Base-by-base conservation (phyloP, 2,329 filamentous ascomycete genomes). In the Aphanoascus verrucosus region DNA sequence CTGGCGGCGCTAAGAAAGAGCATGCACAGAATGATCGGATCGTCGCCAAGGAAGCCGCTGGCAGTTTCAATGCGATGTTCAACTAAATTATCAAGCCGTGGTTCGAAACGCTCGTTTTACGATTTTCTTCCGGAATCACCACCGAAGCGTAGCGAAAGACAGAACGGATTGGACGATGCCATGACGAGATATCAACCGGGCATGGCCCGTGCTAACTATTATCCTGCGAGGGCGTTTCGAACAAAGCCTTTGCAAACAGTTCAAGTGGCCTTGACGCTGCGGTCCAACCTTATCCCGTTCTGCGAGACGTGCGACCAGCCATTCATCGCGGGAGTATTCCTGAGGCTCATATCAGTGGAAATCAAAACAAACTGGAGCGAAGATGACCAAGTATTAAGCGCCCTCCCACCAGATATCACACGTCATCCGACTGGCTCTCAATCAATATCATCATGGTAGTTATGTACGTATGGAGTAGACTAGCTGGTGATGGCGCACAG, bases 321-420 rank as follows among this genome's bases (percentile, higher is more conserved):
- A 37, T 20, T 31, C 28, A 19, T 35, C n/a, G n/a, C n/a, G n/a
- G n/a, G n/a, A n/a, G n/a, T 31, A 6, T 11, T 47, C n/a, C 4
- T 20, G 44, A 9, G 14, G 28, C n/a, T n/a, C 8, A 45, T 45
- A 15, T 6, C 11, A 6, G n/a, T n/a, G n/a, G 20, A 45, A 12
- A 28, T 28, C 23, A 28, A 28, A 28, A 7, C 7, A 28, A 28
- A 28, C 7, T 7, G 23, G 23, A 7, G 23, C 3, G 35, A 37
- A 37, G 35, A 34, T 23, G 32, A 11, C 46, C 46, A 31, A 49
- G 46, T 40, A n/a, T n/a, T n/a, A 38, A 49, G 46, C 32, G 46
- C 46, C 35, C 5, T 23, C 6, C 3, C 23, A 17, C 35, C 34
- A 20, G 15, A 48, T 14, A 49, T 7, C 34, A 49, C 46, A 40